Percentiles rank a stretch among this genome's conserved stretches.
These are phyloP conservation scores for Phanerodontia chrysosporium DNA, from an alignment of 768 basidiomycete species.

Conservation along the genomic window DNA sequence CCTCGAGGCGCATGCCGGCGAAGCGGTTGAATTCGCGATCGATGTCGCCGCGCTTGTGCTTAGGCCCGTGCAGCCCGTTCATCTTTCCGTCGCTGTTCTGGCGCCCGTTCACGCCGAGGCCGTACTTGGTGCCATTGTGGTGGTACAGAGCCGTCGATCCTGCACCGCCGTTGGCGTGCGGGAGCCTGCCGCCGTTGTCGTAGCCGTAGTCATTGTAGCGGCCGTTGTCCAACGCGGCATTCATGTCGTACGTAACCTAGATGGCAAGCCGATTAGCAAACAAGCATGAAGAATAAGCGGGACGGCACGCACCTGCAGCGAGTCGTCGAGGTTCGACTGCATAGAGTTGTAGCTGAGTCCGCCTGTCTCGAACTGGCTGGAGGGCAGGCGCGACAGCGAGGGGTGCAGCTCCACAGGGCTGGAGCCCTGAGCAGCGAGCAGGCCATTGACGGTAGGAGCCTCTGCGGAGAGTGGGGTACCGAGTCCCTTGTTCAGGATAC, in stretches of 20 bases:
- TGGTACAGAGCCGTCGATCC: constrained; percentile 79
- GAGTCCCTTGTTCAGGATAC: constrained; percentile 54
- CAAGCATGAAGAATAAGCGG: constrained; percentile 14
- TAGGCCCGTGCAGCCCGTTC: constrained; percentile 87
- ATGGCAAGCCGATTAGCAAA: background rate
- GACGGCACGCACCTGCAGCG: constrained; percentile 39
- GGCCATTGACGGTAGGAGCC: constrained; percentile 55
- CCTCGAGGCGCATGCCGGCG: constrained; percentile 92
- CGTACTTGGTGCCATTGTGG: constrained; percentile 75
- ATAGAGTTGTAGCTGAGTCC: constrained; percentile 53
- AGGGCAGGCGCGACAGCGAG: constrained; percentile 65
- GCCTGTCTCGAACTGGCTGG: constrained; percentile 50
- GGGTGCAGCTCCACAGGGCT: constrained; percentile 61
- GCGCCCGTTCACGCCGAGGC: constrained; percentile 56
- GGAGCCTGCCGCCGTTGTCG: constrained; percentile 40
- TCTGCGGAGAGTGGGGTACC: constrained; percentile 65
- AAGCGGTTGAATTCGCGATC: constrained; percentile 97
- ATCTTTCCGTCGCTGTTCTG: constrained; percentile 67
- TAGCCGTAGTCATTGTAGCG: constrained; percentile 58
- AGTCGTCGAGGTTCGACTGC: constrained; percentile 49
- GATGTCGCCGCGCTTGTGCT: constrained; percentile 91
- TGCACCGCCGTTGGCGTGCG: constrained; percentile 33
- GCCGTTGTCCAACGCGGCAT: constrained; percentile 43
- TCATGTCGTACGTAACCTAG: constrained; percentile 32
- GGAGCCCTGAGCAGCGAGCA: constrained; percentile 46